Base-by-base conservation (phyloP, 352 stramenopile species). In the Phytophthora pseudosyringae region DNA sequence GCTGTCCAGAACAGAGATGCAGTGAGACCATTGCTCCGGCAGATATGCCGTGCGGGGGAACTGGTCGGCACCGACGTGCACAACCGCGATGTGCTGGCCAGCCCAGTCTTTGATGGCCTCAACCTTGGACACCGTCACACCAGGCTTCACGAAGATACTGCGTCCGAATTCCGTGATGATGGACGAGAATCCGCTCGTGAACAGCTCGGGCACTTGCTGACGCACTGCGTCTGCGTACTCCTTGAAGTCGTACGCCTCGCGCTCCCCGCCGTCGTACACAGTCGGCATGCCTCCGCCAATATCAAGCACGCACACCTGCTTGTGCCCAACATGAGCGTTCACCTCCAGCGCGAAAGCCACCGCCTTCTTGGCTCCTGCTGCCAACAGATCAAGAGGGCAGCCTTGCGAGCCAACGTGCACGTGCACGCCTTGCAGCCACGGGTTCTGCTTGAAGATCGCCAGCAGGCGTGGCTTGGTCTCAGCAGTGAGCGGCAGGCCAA, bases 111-210 rank as follows among this genome's bases (percentile, higher is more conserved):
- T 97, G 40, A 97, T 68, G 5, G 90, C 91, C 47, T 98, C 91
- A 10, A 98, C 88, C 43, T 87, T 86, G 43, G 86, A 92, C 9
- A 96, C 90, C 0, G 90, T 90, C 36, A 97, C 73, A 18, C 88
- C 92, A 12, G 77, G 81, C 68, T 98, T 98, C 15, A 90, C 81
- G 47, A 97, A 91, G 43, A 97, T 66, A 41, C 78, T 82, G 50
- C 88, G 77, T 29, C 94, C 94, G 43, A 98, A 98, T 74, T 98
- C 94, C 13, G 94, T 98, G 59, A 98, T 88, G 51, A 98, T 91
- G 21, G 69, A 79, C 29, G 76, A 70, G 59, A 88, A 91, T 0
- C 77, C 76, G 26, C 77, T 89, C n/a, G 81, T 80, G 51, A 97
- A 97, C 9, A 98, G 72, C 59, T 93, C 79, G 0, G 90, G 93